phyloP scores from a whole-genome alignment of 2,329 filamentous ascomycete genomes.

The Xylariaceae sp. region DNA sequence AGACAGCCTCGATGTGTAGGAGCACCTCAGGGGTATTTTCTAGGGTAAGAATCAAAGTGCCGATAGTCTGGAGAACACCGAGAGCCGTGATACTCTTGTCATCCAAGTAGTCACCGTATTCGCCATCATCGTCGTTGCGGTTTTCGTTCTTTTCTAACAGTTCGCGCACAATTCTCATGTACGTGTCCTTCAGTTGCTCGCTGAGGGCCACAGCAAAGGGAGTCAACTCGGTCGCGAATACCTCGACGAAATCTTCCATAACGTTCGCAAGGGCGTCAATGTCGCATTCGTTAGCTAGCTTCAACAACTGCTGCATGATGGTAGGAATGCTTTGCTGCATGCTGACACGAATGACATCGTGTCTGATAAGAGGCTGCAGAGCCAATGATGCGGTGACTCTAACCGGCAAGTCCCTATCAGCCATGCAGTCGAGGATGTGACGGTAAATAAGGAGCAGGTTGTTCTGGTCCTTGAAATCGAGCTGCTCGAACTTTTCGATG shows the following conservation, averaged over 20 bases:
- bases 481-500: constrained; percentile 93
- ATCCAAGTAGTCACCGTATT: constrained; percentile 86
- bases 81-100: constrained; percentile 98
- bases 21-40: constrained; percentile 97
- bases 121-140: constrained; percentile 68
- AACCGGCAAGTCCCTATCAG: constrained; percentile 86
- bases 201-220: constrained; percentile 95
- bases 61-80: constrained; percentile 94
- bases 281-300: constrained; percentile 95
- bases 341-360: constrained; percentile 86
- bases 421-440: constrained; percentile 95
- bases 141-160: constrained; percentile 82
- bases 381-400: constrained; percentile 91
- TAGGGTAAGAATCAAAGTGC: constrained; percentile 90
- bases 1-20: constrained; percentile 85
- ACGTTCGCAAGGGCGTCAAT: constrained; percentile 96
- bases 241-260: constrained; percentile 99
- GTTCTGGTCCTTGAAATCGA: constrained; percentile 94
- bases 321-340: constrained; percentile 98
- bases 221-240: constrained; percentile 93
- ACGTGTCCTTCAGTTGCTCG: constrained; percentile 93
- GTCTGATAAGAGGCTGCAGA: constrained; percentile 89
- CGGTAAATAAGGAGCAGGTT: constrained; percentile 95
- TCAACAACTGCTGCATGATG: constrained; percentile 98
- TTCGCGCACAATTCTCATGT: constrained; percentile 87